Evolutionary conservation across 192 early-diverging fungal species (phyloP), one percentile per base, ranked within the genome.

Genomic region (Coemansia sp.): DNA sequence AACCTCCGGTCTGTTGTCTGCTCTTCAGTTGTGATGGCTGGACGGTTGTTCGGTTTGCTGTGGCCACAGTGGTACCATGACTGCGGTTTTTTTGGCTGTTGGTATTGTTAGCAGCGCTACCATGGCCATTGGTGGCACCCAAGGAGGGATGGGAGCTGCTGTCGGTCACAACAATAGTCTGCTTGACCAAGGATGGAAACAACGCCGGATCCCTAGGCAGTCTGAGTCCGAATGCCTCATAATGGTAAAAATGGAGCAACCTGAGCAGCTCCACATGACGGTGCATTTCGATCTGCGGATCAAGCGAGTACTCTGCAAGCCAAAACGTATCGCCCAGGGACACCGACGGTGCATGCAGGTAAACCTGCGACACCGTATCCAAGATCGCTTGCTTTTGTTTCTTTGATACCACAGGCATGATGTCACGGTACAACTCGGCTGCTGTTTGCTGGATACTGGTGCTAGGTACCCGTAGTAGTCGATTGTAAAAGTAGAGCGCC

Each of bases 231-330:
- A 82, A 73, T 11, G 62, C 63, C 58, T 65, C 60, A 21, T 51
- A 40, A 4, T 82, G 79, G 57, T 82, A 82, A 11, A 76, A 82
- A 55, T 82, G 79, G 41, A 82, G 42, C 22, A 82, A 37, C 40
- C 79, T 26, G 37, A 82, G 39, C 2, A 82, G 74, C 68, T 82
- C 79, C 0, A 82, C 79, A 66, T 82, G 79, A 12, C 79, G 59
- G 41, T 82, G 79, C 79, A 82, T 82, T 59, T 82, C 79, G 65
- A 82, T 65, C 56, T 76, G 70, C 55, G 79, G 79, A 47, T 82
- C 74, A 15, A 82, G 47, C 15, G 65, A 61, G 59, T 64, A 73
- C 12, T 82, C 79, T 0, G 71, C 63, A 26, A 82, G 68, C 79
- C 79, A 82, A 21, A 69, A 73, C 22, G 71, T 51, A 10, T 82